These are phyloP conservation scores for Mycena alexandri DNA, from an alignment of 768 basidiomycete genomes.

Conservation along the genomic window DNA sequence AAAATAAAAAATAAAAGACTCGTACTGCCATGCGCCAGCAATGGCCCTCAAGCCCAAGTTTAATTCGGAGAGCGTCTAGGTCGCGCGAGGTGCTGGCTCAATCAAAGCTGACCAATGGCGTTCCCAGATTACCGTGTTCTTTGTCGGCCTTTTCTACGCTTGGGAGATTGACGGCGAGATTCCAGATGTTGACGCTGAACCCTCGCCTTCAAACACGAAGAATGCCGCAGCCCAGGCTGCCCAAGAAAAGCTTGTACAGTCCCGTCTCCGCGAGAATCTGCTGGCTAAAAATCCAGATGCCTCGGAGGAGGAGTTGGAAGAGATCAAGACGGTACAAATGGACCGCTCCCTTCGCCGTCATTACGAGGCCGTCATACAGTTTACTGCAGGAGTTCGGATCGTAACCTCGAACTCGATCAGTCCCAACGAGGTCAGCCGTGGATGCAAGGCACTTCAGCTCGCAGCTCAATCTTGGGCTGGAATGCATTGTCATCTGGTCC, in stretches of 20 bases:
- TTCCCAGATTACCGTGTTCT: slow-evolving; percentile 28
- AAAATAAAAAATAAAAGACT: no score
- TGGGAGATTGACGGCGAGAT: slow-evolving; percentile 40
- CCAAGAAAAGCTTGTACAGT: slow-evolving; percentile 30
- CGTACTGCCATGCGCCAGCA: no score
- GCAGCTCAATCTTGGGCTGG: slow-evolving; percentile 32
- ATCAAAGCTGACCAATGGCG: slow-evolving; percentile 43
- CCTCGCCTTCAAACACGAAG: slow-evolving; percentile 30
- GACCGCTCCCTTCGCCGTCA: slow-evolving; percentile 29
- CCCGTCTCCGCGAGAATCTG: slow-evolving; percentile 16
- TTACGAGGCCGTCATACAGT: slow-evolving; percentile 28
- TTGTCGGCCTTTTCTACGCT: slow-evolving; percentile 39
- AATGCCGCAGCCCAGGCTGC: slow-evolving; percentile 16
- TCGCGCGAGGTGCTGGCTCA: slow-evolving; percentile 12
- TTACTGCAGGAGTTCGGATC: slow-evolving; percentile 32
- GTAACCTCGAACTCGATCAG: neutral
- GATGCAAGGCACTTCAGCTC: neutral
- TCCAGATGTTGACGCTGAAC: slow-evolving; percentile 32
- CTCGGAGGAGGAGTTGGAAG: slow-evolving; percentile 9
- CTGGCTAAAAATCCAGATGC: slow-evolving; percentile 22
- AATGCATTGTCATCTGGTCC: no score
- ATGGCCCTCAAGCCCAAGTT: no score
- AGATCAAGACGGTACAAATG: slow-evolving; percentile 20
- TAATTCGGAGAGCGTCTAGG: no score
- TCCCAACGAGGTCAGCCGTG: slow-evolving; percentile 34